Evolutionary conservation across 257 asterid genomes (phyloP).

Genomic region (Penstemon eatonii): DNA sequence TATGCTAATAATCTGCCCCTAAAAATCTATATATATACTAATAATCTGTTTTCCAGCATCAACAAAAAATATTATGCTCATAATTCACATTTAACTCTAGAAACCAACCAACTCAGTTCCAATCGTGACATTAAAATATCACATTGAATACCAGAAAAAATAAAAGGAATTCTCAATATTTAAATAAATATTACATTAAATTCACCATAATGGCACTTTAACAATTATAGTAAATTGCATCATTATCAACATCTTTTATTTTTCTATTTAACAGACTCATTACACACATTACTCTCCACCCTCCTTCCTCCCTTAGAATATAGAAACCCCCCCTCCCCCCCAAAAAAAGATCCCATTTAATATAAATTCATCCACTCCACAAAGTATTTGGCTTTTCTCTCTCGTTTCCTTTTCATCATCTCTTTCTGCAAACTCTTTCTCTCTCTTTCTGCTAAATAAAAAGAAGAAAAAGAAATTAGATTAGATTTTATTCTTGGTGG

Average conservation of each 20-base stretch:
- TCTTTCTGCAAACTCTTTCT: background rate
- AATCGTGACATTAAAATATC: background rate
- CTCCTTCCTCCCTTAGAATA: background rate
- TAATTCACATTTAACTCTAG: too few relatives aligned
- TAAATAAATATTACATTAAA: slow-evolving; percentile 41
- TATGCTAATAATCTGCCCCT: too few relatives aligned
- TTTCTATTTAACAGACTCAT: background rate
- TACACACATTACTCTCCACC: background rate
- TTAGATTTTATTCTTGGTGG: slow-evolving; percentile 4
- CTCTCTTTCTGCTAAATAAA: slow-evolving; percentile 17
- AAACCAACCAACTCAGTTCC: slow-evolving; percentile 14
- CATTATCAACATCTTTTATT: slow-evolving; percentile 16
- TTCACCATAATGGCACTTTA: slow-evolving; percentile 31
- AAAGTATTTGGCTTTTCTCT: background rate
- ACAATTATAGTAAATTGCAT: slow-evolving; percentile 24
- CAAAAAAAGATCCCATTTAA: slow-evolving; percentile 23
- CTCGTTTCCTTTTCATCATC: background rate
- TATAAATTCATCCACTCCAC: slow-evolving; percentile 4
- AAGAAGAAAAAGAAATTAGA: background rate
- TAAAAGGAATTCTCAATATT: slow-evolving; percentile 18
- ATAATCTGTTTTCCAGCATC: too few relatives aligned
- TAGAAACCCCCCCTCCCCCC: slow-evolving; percentile 24
- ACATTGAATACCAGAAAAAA: background rate
- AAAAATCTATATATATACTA: too few relatives aligned
- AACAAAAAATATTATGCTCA: too few relatives aligned